Conservation (phyloP, 129 eudicot genomes). For the Kitagawia praeruptora region DNA sequence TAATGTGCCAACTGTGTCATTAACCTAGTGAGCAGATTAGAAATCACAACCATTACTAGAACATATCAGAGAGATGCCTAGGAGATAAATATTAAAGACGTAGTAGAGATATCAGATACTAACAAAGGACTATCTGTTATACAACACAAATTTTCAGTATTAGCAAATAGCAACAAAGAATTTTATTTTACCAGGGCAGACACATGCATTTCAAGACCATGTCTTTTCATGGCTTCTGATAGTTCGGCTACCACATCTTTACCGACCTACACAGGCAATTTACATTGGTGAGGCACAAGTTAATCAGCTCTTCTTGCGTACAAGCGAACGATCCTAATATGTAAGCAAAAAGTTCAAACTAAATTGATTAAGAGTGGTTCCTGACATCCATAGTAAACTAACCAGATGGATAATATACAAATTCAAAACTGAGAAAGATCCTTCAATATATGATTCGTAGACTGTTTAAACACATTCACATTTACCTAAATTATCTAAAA, state of each 20-base stretch:
- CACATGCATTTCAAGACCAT: conserved; percentile 65
- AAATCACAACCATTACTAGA: not conserved
- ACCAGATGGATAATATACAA: not conserved
- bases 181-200: conserved; percentile 60
- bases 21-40: conserved; percentile 44
- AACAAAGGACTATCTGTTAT: not conserved
- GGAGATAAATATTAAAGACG: not conserved
- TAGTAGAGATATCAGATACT: not conserved
- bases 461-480: not conserved
- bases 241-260: conserved; percentile 50
- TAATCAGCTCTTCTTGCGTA: not conserved
- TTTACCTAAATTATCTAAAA: not conserved
- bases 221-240: conserved; percentile 56
- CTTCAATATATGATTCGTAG: not conserved
- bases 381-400: not conserved
- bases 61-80: not conserved
- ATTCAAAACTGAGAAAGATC: not conserved
- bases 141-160: not conserved
- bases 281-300: not conserved
- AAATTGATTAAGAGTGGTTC: not conserved
- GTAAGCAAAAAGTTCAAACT: not conserved
- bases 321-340: not conserved
- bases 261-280: conserved; percentile 26
- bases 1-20: conserved; percentile 89
- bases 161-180: conserved; percentile 15